A percentile compares a stretch with the other conserved stretches of the same genome.
These are phyloP conservation scores for Litsea cubeba DNA, from an alignment of 164 flowering plant genomes.

Conservation along the genomic window DNA sequence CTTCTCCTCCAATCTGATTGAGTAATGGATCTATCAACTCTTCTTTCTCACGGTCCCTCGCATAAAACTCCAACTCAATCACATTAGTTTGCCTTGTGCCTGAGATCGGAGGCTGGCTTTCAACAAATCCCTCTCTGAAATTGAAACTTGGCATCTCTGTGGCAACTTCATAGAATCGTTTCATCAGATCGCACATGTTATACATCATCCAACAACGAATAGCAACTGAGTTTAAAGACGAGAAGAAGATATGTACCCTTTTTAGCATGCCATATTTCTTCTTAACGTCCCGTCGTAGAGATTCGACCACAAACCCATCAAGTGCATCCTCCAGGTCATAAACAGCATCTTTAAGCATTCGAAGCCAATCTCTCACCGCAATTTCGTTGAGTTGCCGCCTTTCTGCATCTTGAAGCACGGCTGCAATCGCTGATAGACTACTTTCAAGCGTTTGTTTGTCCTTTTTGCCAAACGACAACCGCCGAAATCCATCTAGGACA, in stretches of 20 bases:
- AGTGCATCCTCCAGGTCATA: neutral
- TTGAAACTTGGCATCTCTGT: too few relatives aligned
- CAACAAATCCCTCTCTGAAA: neutral
- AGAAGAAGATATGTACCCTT: too few relatives aligned
- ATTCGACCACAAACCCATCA: neutral
- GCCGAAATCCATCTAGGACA: too few relatives aligned
- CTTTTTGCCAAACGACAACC: too few relatives aligned
- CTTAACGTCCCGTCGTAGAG: too few relatives aligned
- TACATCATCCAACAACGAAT: too few relatives aligned
- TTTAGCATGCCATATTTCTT: too few relatives aligned
- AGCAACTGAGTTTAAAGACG: too few relatives aligned
- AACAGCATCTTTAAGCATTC: neutral
- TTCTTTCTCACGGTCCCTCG: neutral
- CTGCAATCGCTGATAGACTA: neutral
- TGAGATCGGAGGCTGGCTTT: neutral
- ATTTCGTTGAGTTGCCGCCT: neutral
- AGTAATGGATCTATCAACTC: neutral
- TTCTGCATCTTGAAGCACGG: constrained; percentile 6
- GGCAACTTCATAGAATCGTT: too few relatives aligned
- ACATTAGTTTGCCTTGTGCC: too few relatives aligned
- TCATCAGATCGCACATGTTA: too few relatives aligned
- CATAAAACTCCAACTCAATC: neutral
- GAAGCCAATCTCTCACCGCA: neutral
- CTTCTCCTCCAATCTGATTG: neutral
- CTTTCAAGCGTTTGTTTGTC: neutral